phyloP scores from a whole-genome alignment of 2,329 filamentous ascomycete genomes.

The Chaetomiaceae sp. region DNA sequence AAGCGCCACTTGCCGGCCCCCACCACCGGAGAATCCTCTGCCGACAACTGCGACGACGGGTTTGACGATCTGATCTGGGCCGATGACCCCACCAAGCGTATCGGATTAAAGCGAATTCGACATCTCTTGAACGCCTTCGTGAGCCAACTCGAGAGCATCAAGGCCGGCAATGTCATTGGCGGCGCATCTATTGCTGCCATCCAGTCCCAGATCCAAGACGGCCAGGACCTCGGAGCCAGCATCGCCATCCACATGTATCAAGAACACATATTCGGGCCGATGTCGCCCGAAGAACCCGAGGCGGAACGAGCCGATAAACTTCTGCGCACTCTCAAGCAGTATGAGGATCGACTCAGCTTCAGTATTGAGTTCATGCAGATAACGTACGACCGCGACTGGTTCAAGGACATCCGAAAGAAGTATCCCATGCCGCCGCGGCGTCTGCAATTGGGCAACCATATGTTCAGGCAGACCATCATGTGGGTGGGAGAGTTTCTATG shows the following conservation, averaged over 20 bases:
- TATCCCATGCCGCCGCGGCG: conserved; percentile 3
- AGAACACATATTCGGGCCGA: conserved; percentile 10
- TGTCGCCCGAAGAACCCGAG: conserved; percentile 3
- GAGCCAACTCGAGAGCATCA: conserved; percentile 19
- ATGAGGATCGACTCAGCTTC: neutral
- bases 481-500: conserved; percentile 23
- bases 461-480: conserved; percentile 12
- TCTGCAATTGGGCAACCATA: conserved; percentile 4
- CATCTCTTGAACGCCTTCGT: conserved; percentile 9
- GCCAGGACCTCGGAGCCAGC: conserved; percentile 18
- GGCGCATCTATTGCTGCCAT: conserved; percentile 10
- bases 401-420: conserved; percentile 5
- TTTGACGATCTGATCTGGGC: conserved; percentile 24
- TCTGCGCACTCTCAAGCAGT: conserved; percentile 9
- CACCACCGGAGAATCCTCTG: neutral
- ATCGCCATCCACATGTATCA: conserved; percentile 25
- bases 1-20: conserved; percentile 18
- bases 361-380: conserved; percentile 9
- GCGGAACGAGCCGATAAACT: conserved; percentile 20
- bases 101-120: conserved; percentile 20
- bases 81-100: conserved; percentile 19
- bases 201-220: conserved; percentile 2
- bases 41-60: conserved; percentile 13
- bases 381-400: conserved; percentile 5
- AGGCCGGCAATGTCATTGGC: conserved; percentile 16